phyloP scores from a whole-genome alignment of 1,139 yeast genomes.

The Hansenula lynferdii region DNA sequence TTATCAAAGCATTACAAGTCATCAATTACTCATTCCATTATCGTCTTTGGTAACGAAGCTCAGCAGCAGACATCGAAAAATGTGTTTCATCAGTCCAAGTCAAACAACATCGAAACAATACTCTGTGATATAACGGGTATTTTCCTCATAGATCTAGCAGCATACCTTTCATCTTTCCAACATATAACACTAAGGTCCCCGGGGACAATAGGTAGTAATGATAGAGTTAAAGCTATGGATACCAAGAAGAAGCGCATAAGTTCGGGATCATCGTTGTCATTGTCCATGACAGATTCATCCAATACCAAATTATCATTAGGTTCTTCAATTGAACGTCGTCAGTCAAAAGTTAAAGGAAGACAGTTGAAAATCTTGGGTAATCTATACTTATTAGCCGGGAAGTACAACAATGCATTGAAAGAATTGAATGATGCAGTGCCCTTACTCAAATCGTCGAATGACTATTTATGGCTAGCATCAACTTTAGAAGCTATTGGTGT shows the following conservation, averaged over 20 bases:
- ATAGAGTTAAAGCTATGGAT: constrained; percentile 9
- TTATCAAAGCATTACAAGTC: constrained; percentile 46
- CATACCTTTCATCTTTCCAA: constrained; percentile 62
- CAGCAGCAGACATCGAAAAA: constrained; percentile 9
- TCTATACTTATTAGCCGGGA: constrained; percentile 75
- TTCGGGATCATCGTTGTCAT: constrained; percentile 18
- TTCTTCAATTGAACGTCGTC: constrained; percentile 43
- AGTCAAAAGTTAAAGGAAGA: constrained; percentile 62
- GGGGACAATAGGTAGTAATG: constrained; percentile 43
- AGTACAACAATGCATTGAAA: constrained; percentile 62
- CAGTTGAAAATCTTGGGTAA: constrained; percentile 73
- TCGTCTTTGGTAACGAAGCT: constrained; percentile 48
- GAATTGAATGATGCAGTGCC: constrained; percentile 70
- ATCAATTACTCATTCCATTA: constrained; percentile 57
- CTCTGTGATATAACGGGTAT: constrained; percentile 68
- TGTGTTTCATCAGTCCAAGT: constrained; percentile 16
- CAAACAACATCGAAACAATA: constrained; percentile 50
- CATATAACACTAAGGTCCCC: constrained; percentile 75
- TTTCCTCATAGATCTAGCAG: constrained; percentile 59
- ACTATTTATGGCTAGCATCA: constrained; percentile 83
- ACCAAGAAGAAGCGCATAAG: constrained; percentile 19
- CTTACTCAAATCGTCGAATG: constrained; percentile 58
- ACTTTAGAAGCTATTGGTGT: constrained; percentile 78
- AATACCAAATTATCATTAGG: constrained; percentile 21
- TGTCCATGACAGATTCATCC: constrained; percentile 25